Evolutionary conservation across 345 rosid genomes (phyloP).

Genomic region (Acer campestre): DNA sequence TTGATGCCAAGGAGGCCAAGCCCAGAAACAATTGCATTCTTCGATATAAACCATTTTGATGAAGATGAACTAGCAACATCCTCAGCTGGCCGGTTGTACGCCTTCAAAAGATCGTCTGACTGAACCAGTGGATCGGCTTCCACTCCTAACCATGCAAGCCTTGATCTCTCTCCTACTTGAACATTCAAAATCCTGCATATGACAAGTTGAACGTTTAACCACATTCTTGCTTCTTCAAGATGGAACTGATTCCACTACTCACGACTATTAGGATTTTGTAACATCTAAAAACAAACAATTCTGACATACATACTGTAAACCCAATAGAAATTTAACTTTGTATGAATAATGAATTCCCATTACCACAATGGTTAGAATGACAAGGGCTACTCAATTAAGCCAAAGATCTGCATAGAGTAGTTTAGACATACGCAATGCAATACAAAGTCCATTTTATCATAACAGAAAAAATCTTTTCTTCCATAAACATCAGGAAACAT

Average conservation of each 20-base stretch:
- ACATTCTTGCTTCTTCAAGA: neutral
- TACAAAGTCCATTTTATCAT: neutral
- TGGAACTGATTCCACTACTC: neutral
- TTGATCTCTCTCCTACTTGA: constrained; percentile 67
- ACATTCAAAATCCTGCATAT: constrained; percentile 68
- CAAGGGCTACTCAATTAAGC: neutral
- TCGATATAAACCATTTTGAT: constrained; percentile 83
- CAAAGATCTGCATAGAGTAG: neutral
- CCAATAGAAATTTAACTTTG: neutral
- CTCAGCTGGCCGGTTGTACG: constrained; percentile 64
- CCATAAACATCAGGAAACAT: neutral
- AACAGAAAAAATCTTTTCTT: neutral
- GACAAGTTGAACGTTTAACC: neutral
- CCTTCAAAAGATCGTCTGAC: constrained; percentile 68
- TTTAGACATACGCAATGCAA: neutral
- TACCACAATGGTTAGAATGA: neutral
- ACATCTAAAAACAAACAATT: neutral
- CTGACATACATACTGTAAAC: neutral
- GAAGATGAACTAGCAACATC: constrained; percentile 50
- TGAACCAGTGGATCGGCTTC: constrained; percentile 83
- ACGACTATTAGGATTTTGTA: neutral
- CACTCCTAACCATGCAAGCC: constrained; percentile 86
- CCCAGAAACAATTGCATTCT: constrained; percentile 74
- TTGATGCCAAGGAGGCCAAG: constrained; percentile 78
- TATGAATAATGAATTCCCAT: neutral